Evolutionary conservation across 805 yeast genomes (phyloP), one percentile per base, ranked within the genome.

Genomic region (Candida saitoana): DNA sequence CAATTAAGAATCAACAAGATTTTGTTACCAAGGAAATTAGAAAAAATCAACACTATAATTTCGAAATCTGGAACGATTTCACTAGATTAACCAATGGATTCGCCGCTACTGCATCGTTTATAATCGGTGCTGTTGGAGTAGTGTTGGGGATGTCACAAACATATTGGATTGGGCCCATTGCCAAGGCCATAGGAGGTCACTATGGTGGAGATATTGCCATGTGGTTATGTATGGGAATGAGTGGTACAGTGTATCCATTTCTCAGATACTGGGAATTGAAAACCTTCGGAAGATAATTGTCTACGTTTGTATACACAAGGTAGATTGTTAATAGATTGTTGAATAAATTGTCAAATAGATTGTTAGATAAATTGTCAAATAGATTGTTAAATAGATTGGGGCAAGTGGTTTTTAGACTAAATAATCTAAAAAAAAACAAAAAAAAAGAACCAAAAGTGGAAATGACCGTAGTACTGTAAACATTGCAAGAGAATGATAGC

Each of bases 131-230:
- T 14, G 84, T 78, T 0, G 96, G 95, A 36, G 95, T 87, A 0
- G 87, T 84, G 2, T 65, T 87, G 16, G 95, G 96, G 5, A 88
- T 88, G 96, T 74, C 85, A 18, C 96, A 88, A 59, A 84, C 80
- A 5, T 88, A 88, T 62, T 88, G 84, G 73, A 69, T 75, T 5
- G 96, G 96, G 0, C 87, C 87, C 0, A 50, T 87, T 8, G 95
- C 95, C 9, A 60, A 60, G 20, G 52, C 67, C 3, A 65, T 84
- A 12, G 95, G 67, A 2, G 67, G 95, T 16, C 80, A 72, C 4
- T 59, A 61, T 46, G 89, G 86, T 42, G 95, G 88, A 15, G 96
- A 88, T 58, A 58, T 88, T 32, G 96, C 93, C 18, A 80, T 83
- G 77, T 85, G 90, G 80, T 59, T 87, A 29, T 70, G 84, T 11